Evolutionary conservation across 352 stramenopile genomes (phyloP), one percentile per base, ranked within the genome.

Genomic region (Phytophthora colocasiae): DNA sequence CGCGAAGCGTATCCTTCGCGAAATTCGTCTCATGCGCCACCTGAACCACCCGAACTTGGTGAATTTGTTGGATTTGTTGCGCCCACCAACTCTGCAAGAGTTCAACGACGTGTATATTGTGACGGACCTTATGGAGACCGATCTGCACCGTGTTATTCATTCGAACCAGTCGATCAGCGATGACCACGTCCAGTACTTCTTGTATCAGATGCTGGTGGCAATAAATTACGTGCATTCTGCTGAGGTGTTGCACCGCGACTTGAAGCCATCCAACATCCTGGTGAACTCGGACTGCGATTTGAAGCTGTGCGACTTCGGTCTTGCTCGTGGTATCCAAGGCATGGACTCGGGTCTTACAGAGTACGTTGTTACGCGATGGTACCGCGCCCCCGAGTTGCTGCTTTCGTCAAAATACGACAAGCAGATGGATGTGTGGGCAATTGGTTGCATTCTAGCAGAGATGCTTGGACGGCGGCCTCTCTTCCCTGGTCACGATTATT

Each of bases 291-390:
- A 93, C 64, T 93, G 85, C 62, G 85, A 93, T 61, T 58, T 93
- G 40, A 92, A 92, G 57, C 56, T 93, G 26, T 93, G 85, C 55
- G 85, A 93, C 63, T 93, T 93, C 70, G 85, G 85, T 6, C 73
- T 93, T 29, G 85, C 85, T 41, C 80, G 85, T 55, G 85, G 85
- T 44, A 84, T 93, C 15, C 72, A 93, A 34, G 87, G 85, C 4
- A 67, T 91, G 36, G 85, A 93, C 47, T 81, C 80, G n/a, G 80
- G 82, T n/a, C 73, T 96, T 3, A 97, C 90, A 6, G 91, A 97
- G 67, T 97, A 97, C 60, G 91, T 97, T 15, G 91, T 97, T 26
- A 97, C 91, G 36, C 79, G 92, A 26, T 98, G 92, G 92, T 98
- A 98, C 61, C 81, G 92, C 36, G 87, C 94, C 9, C 95, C 95